Evolutionary conservation across 768 basidiomycete genomes (phyloP), one percentile per base, ranked within the genome.

Genomic region (Tulasnella sp.): DNA sequence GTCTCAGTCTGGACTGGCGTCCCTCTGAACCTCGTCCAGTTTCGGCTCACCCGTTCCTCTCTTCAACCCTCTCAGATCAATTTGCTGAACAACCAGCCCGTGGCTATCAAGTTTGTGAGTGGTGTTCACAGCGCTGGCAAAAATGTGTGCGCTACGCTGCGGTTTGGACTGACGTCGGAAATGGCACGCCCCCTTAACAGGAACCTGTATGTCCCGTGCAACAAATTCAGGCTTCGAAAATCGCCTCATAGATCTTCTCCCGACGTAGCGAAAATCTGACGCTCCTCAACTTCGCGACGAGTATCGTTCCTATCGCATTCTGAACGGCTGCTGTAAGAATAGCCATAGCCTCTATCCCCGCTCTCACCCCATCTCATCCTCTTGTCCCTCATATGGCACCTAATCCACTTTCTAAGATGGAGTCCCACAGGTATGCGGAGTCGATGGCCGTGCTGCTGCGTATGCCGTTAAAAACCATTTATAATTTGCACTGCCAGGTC

Each of bases 51-150:
- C 31, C 58, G 58, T 62, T 62, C 0, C 18, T 34, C 42, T 40
- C 80, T 68, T 82, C 46, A 78, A 38, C 58, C 76, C 36, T 74
- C 81, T 74, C 84, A 98, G 97, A 97, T 96, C 10, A 99, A 99
- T 85, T 89, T 99, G 42, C 91, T 99, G 87, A 99, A 99, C 89
- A 96, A 94, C 4, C 96, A 97, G 87, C 97, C 96, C 14, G 97
- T 99, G 81, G 98, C 98, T 81, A 99, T 99, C 92, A 99, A 99
- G 89, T 99, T 99, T 90, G 98, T 99, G 84, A 87, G 97, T 91
- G 52, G 72, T 71, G 21, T 31, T 62, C 82, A 95, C 94, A 94
- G 58, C 58, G 58, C 27, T 62, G 58, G 24, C 58, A 62, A 62
- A 48, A 62, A 62, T 62, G 58, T 62, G 58, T 62, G 58, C 58